These are phyloP conservation scores for Coemansia sp. DNA, from an alignment of 192 early-diverging fungal genomes.

Conservation along the genomic window DNA sequence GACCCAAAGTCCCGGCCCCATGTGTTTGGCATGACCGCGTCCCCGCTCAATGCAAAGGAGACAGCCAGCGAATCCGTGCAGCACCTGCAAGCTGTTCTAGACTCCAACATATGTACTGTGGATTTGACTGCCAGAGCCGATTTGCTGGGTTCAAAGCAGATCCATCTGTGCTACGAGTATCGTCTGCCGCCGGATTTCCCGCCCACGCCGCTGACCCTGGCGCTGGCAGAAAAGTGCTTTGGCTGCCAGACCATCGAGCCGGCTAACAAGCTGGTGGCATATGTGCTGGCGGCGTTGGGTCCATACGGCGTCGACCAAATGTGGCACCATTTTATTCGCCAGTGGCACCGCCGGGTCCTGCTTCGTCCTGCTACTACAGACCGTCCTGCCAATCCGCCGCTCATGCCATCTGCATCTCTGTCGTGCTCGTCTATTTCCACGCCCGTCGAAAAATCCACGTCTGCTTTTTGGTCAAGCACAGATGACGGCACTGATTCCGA, in stretches of 20 bases:
- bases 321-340: slow-evolving; percentile 58
- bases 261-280: slow-evolving; percentile 38
- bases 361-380: slow-evolving; percentile 12
- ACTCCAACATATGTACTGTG: slow-evolving; percentile 62
- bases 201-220: slow-evolving; percentile 45
- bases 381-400: neutral
- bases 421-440: neutral
- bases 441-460: too few relatives aligned
- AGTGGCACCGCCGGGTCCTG: slow-evolving; percentile 37
- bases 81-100: slow-evolving; percentile 59
- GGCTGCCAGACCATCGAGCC: slow-evolving; percentile 39
- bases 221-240: slow-evolving; percentile 37
- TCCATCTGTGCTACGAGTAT: slow-evolving; percentile 55
- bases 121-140: slow-evolving; percentile 28
- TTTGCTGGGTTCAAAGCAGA: slow-evolving; percentile 12
- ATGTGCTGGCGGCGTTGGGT: slow-evolving; percentile 64
- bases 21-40: slow-evolving; percentile 93
- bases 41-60: slow-evolving; percentile 62
- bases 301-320: slow-evolving; percentile 77
- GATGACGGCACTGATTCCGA: neutral
- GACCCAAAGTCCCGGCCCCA: slow-evolving; percentile 60
- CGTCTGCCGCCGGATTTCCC: slow-evolving; percentile 46
- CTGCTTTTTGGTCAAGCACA: too few relatives aligned
- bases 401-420: neutral
- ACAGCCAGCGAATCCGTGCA: slow-evolving; percentile 41